Evolutionary conservation across 257 asterid genomes (phyloP).

Genomic region (Jacaranda mimosifolia): DNA sequence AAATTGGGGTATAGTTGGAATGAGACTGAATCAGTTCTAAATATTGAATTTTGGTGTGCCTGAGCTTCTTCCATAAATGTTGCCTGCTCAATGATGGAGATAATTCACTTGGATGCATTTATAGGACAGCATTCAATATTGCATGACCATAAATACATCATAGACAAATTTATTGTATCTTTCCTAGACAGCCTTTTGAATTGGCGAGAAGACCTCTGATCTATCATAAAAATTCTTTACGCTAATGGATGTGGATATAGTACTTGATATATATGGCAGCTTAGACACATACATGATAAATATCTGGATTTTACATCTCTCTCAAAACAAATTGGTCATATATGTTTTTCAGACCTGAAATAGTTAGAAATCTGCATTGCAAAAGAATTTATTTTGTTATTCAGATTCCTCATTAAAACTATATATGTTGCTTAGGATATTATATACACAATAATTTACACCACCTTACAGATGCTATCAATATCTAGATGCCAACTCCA

Average conservation of each 20-base stretch:
- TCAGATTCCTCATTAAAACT: conserved; percentile 8
- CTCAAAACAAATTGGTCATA: neutral
- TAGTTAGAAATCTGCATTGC: neutral
- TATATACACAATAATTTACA: neutral
- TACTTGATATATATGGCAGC: neutral
- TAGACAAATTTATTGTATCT: neutral
- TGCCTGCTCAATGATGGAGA: neutral
- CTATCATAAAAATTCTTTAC: neutral
- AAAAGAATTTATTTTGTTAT: neutral
- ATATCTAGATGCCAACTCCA: neutral
- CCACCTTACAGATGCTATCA: conserved; percentile 19
- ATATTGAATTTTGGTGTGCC: too few relatives aligned
- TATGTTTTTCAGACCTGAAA: neutral
- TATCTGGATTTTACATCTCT: neutral
- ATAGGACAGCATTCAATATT: neutral
- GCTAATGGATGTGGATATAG: neutral
- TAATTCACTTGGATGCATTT: conserved; percentile 6
- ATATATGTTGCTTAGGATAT: conserved; percentile 8
- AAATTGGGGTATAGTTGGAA: neutral
- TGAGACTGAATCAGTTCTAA: neutral
- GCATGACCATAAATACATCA: neutral
- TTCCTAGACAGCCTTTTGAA: neutral
- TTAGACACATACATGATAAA: neutral
- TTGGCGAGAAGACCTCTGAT: neutral
- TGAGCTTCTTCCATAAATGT: neutral